phyloP scores from a whole-genome alignment of 2,329 filamentous ascomycete species.

The Myriosclerotinia curreyana region DNA sequence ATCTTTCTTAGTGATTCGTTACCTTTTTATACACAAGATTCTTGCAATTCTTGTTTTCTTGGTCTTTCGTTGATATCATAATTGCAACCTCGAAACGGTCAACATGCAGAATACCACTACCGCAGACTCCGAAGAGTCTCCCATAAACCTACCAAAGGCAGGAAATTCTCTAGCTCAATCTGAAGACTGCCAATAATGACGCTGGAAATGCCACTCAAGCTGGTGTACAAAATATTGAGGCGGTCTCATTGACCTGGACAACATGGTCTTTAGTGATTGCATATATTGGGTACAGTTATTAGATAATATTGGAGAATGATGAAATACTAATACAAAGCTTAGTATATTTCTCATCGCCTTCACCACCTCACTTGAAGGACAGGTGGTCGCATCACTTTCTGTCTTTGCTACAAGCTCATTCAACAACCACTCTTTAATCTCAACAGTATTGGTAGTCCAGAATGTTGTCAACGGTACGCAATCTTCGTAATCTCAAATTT shows the following conservation, averaged over 20 bases:
- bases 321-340: slow-evolving; percentile 41
- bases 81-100: background rate
- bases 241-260: slow-evolving; percentile 31
- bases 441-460: slow-evolving; percentile 25
- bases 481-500: slow-evolving; percentile 36
- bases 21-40: background rate
- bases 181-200: background rate
- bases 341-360: slow-evolving; percentile 43
- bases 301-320: background rate
- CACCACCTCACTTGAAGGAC: slow-evolving; percentile 19
- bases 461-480: slow-evolving; percentile 16
- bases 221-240: slow-evolving; percentile 32
- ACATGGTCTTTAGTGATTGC: slow-evolving; percentile 31
- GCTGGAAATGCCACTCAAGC: slow-evolving; percentile 15
- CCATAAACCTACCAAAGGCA: background rate
- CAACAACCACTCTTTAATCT: slow-evolving; percentile 48
- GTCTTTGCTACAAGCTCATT: slow-evolving; percentile 47
- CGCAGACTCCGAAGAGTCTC: background rate
- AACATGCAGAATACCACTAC: background rate
- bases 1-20: background rate
- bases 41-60: background rate
- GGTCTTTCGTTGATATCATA: background rate
- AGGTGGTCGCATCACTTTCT: slow-evolving; percentile 43
- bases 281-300: slow-evolving; percentile 26
- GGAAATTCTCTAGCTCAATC: background rate